Base-by-base conservation (phyloP, 2,329 filamentous ascomycete genomes). In the Aspergillus caelatus region DNA sequence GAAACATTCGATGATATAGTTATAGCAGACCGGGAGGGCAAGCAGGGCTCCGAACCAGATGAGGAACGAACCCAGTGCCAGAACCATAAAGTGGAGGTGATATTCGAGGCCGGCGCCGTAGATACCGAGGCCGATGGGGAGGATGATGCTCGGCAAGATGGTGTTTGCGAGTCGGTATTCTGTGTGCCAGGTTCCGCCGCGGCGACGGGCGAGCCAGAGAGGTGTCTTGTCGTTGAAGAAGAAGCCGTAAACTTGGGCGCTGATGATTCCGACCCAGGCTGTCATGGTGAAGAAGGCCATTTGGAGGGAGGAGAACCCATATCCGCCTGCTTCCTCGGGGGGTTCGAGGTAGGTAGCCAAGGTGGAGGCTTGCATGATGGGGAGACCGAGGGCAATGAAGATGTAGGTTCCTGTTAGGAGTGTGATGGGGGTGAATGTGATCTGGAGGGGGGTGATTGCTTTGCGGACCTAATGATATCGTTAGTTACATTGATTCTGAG, bases 61-160 rank as follows among this genome's bases (percentile, higher is more conserved):
- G 12, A 82, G 63, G 50, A 81, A 78, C n/a, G 75, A 73, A 0
- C 70, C 79, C 21, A 82, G 63, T 0, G 78, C 79, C 8, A 82
- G 72, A 0, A 81, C 73, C 67, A 75, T 74, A 67, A 76, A 82
- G 60, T 79, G 76, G 5, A 78, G 63, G 59, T 80, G 76, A 57
- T 81, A 77, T 62, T 81, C 71, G n/a, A 82, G 67, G 0, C 72
- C 73, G 1, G 75, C 75, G 11, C 80, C 80, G 36, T 76, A 76
- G 23, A 78, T 69, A 1, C 77, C 76, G 36, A 77, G 62, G 2
- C 74, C 74, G 43, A 76, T 69, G 1, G 74, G 71, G n/a, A 74
- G 60, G 36, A 77, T 50, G 10, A 73, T 61, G 55, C 66, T 69
- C 0, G 73, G 71, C 1, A 76, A n/a, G 60, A 23, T 70, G 65